Conservation (phyloP, 495 filamentous ascomycete species). For the Extremus antarcticus region DNA sequence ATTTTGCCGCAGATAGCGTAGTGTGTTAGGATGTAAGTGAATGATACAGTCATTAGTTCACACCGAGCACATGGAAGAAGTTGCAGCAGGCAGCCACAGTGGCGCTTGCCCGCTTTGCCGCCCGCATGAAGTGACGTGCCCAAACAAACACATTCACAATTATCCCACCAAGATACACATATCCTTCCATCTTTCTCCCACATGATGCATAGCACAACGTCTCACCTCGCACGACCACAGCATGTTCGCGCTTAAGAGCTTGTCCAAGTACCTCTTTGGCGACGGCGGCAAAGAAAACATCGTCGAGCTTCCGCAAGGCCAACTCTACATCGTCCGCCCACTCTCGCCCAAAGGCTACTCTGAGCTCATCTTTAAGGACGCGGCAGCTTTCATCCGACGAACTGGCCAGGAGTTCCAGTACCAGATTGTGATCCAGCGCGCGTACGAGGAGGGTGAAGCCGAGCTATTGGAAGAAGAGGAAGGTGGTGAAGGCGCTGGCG, state of each 20-base stretch:
- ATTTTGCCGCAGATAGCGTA: too few relatives aligned
- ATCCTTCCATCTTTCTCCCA: background rate
- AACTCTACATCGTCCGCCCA: conserved; percentile 93
- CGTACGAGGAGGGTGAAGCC: conserved; percentile 94
- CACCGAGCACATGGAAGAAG: background rate
- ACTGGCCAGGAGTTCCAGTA: conserved; percentile 94
- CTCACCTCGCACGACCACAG: conserved; percentile 1
- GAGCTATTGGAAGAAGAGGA: conserved; percentile 73
- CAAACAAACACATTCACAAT: background rate
- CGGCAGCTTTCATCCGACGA: conserved; percentile 76
- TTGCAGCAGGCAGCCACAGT: background rate
- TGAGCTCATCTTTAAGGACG: conserved; percentile 97
- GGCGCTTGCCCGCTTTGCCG: too few relatives aligned
- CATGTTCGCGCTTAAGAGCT: conserved; percentile 19
- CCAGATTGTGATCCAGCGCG: conserved; percentile 88
- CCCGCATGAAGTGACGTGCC: background rate
- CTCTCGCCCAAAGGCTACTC: conserved; percentile 93
- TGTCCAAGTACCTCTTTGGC: conserved; percentile 72
- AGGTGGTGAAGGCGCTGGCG: conserved; percentile 57
- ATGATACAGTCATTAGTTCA: too few relatives aligned
- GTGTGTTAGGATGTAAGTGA: too few relatives aligned
- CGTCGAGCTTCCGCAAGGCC: conserved; percentile 86
- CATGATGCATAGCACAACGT: background rate
- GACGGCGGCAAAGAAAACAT: conserved; percentile 88
- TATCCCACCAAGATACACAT: background rate